Evolutionary conservation across 2,329 filamentous ascomycete genomes (phyloP), one percentile per base, ranked within the genome.

Genomic region (Xylariaceae sp.): DNA sequence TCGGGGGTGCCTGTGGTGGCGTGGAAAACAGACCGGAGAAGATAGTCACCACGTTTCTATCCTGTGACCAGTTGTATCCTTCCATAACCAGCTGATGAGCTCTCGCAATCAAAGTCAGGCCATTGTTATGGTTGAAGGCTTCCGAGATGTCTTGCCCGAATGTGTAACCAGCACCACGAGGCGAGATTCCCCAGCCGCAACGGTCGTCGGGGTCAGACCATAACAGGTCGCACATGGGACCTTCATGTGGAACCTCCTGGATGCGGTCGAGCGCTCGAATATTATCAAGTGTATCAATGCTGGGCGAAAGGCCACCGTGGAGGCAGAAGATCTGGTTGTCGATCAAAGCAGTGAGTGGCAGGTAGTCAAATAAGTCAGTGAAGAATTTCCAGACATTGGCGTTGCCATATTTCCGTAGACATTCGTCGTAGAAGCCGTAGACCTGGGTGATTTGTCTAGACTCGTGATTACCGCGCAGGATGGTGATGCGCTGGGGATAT

Each of bases 381-480:
- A 96, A 99, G 71, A 90, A 96, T 79, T 96, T 96, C 94, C 94
- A 99, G 60, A 99, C 94, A 65, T 96, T 97, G 59, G 94, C 92
- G 69, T 96, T 97, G 72, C 94, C 94, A 71, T 99, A 99, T 78
- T 99, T 99, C 71, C 92, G 89, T 66, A 97, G 84, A 72, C 94
- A 99, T 74, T 99, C 94, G 72, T 97, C 94, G 78, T 99, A 99
- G 78, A 99, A 99, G 59, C 94, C 94, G 72, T 99, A 99, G 55
- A 99, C 94, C 74, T 97, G 92, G 43, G 94, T 99, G 72, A 99
- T 99, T 76, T 99, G 94, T 66, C 94, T 87, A 61, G 92, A 96
- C 76, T 99, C 94, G 81, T 99, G 94, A 76, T 99, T 99, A 69
- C 94, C 94, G 70, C 94, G 92, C 64, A 99, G 88, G 71, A 99